Evolutionary conservation across 257 asterid species (phyloP).

Genomic region (Solanum neorickii): DNA sequence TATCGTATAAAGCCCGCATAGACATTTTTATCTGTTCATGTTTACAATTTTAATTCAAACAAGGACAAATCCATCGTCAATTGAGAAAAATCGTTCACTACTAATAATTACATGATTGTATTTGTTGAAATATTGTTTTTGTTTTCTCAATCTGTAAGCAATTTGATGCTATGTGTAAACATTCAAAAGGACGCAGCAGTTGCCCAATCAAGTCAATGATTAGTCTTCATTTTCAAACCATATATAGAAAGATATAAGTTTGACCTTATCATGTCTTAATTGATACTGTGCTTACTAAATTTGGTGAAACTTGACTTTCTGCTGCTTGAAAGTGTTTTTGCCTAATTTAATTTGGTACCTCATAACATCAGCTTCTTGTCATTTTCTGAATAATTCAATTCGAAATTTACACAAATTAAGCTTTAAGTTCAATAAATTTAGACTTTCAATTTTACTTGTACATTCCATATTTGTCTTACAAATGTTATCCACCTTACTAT

Average conservation of each 20-base stretch:
- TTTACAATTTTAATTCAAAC: background rate
- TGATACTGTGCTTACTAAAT: background rate
- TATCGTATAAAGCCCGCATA: background rate
- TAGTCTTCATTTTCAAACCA: background rate
- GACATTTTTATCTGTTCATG: background rate
- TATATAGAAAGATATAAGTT: background rate
- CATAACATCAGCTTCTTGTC: background rate
- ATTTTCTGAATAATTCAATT: background rate
- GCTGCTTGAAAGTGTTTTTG: background rate
- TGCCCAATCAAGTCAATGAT: background rate
- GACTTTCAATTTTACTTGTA: background rate
- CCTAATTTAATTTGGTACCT: background rate
- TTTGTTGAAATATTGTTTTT: background rate
- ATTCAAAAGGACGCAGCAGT: background rate
- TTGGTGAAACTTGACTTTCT: background rate
- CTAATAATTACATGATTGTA: background rate
- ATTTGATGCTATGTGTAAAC: background rate
- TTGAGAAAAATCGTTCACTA: background rate
- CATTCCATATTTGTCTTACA: background rate
- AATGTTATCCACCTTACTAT: background rate
- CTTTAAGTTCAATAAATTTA: background rate
- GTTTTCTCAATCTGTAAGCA: background rate
- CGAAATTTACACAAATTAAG: background rate
- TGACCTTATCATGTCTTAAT: background rate
- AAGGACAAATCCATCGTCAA: background rate